A percentile compares a stretch with the other conserved stretches of the same genome.
Evolutionary conservation across 345 rosid species (phyloP).

Genomic region (Diplotaxis tenuifolia): DNA sequence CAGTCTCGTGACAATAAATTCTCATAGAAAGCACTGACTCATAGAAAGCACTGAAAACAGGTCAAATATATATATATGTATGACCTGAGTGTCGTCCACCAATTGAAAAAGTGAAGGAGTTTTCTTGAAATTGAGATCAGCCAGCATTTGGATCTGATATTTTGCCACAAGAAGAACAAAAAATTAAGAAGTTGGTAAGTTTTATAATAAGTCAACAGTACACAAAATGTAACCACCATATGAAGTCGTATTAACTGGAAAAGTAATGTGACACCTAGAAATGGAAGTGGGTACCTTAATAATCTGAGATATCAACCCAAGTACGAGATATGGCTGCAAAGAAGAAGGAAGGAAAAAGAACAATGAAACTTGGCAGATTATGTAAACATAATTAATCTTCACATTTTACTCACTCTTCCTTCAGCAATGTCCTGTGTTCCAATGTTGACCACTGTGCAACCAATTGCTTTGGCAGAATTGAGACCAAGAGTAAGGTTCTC

Average conservation of each 20-base stretch:
- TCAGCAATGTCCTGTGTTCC: slow-evolving; percentile 91
- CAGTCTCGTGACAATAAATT: background rate
- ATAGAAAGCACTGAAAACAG: background rate
- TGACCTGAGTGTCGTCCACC: slow-evolving; percentile 81
- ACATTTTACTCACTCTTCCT: slow-evolving; percentile 73
- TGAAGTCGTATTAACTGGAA: background rate
- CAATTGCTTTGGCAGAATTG: slow-evolving; percentile 98
- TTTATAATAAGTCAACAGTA: background rate
- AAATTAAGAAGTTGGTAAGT: slow-evolving; percentile 23
- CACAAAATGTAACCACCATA: slow-evolving; percentile 8
- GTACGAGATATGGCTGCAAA: slow-evolving; percentile 86
- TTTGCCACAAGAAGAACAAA: background rate
- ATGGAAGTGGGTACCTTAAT: slow-evolving; percentile 62
- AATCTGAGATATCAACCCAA: slow-evolving; percentile 96
- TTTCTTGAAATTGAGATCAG: slow-evolving; percentile 90
- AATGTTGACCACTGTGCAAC: slow-evolving; percentile 96
- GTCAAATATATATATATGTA: background rate
- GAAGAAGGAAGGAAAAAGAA: slow-evolving; percentile 13
- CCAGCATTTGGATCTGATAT: slow-evolving; percentile 83
- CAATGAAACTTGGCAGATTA: slow-evolving; percentile 10
- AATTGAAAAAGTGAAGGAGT: slow-evolving; percentile 91
- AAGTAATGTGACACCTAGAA: background rate
- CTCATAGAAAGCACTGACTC: background rate
- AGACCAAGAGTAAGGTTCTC: slow-evolving; percentile 98
- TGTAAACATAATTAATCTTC: slow-evolving; percentile 8